Base-by-base conservation (phyloP, 2,329 filamentous ascomycete genomes). In the Kalmusia sp. region DNA sequence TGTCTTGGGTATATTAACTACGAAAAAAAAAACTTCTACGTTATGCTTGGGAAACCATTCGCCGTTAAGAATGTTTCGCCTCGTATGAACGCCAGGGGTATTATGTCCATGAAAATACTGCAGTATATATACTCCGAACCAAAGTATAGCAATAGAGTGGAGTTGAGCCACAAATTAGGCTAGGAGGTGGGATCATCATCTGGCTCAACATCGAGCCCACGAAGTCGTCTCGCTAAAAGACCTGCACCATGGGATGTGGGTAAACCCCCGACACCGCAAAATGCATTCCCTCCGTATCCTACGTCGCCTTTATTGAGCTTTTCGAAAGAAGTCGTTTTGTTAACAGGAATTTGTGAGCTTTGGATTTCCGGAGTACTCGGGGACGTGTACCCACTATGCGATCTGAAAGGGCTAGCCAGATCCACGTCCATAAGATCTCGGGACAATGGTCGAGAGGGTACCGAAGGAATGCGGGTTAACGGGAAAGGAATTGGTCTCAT, bases 251-350 rank as follows among this genome's bases (percentile, higher is more conserved):
- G 87, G 83, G 65, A 90, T 87, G 30, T 86, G 82, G 17, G 55
- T n/a, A 63, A 52, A n/a, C 63, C 63, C 19, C 57, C 48, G 7
- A 69, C 30, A n/a, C 67, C 64, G 28, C 63, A 63, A 49, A 71
- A 72, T 14, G 67, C 70, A 35, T 71, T 71, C 6, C 68, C 67
- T 9, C 69, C 79, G 50, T 75, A 76, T n/a, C 74, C 73, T 27
- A 72, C 71, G 55, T 91, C 87, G 5, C 86, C 86, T 67, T 83
- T 89, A 63, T 69, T 86, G 17, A 91, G 82, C 68, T 92, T 92
- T 65, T 84, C 84, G 67, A 92, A 91, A 7, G 68, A 72, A 22
- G 63, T 54, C 2, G 43, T 53, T 6, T 54, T 49, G 17, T 49
- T 47, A 31, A 59, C 49, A 31, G 58, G 35, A 50, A 59, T 61